Conservation (phyloP, 208 protist species). For the Trypanosoma grayi region DNA sequence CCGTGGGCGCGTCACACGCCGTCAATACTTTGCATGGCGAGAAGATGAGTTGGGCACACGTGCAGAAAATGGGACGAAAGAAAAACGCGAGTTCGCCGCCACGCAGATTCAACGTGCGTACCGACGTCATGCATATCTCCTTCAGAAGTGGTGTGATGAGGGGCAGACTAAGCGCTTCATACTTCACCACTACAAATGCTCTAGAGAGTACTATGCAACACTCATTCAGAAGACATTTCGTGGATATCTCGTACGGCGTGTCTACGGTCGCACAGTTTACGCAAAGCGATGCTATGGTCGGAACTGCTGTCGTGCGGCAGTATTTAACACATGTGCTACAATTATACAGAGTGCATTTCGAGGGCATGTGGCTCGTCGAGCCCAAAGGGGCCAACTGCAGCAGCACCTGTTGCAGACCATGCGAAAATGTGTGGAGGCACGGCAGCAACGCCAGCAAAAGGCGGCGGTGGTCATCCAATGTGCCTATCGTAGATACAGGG, state of each 20-base stretch:
- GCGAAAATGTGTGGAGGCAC: neutral
- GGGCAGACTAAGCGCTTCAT: constrained; percentile 41
- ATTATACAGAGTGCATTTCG: constrained; percentile 65
- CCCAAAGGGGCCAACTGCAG: neutral
- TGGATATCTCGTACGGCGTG: constrained; percentile 53
- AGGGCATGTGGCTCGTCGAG: constrained; percentile 28
- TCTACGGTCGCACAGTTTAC: constrained; percentile 48
- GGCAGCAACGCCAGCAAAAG: neutral
- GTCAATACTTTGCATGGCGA: constrained; percentile 18
- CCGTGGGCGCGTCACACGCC: constrained; percentile 28
- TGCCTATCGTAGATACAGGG: constrained; percentile 23
- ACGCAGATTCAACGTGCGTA: constrained; percentile 70
- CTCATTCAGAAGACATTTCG: constrained; percentile 73
- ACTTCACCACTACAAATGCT: constrained; percentile 63
- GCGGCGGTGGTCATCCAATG: constrained; percentile 28
- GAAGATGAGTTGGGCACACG: constrained; percentile 5
- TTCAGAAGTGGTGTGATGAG: constrained; percentile 32
- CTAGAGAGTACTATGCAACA: constrained; percentile 68
- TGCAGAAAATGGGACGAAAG: constrained; percentile 2
- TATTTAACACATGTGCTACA: constrained; percentile 46
- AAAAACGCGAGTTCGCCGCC: constrained; percentile 46
- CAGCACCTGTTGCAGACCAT: constrained; percentile 2
- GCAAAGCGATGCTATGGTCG: constrained; percentile 58
- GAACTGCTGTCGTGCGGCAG: constrained; percentile 52
- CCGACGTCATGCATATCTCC: constrained; percentile 51